A percentile compares a stretch with the other conserved stretches of the same genome.
Evolutionary conservation across 495 filamentous ascomycete species (phyloP).

Genomic region (Sabuloglossum arenarium): DNA sequence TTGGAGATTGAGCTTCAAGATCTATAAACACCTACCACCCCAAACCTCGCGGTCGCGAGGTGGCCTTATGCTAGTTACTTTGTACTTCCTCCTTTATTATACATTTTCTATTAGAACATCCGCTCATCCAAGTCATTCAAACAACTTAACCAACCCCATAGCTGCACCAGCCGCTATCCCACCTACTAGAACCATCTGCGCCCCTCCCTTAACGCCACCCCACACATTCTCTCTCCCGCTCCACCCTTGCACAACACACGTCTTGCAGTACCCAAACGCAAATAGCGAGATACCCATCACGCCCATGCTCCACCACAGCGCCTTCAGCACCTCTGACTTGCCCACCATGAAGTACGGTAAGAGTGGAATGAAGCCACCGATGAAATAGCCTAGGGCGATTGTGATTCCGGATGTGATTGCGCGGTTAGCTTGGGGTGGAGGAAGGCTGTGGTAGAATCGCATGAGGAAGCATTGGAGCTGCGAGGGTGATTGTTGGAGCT

Average conservation of each 20-base stretch:
- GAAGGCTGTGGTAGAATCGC: conserved; percentile 7
- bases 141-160: conserved; percentile 13
- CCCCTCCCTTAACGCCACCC: conserved; percentile 3
- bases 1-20: no score
- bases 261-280: conserved; percentile 6
- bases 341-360: conserved; percentile 7
- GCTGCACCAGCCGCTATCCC: conserved; percentile 6
- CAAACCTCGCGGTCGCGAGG: no score
- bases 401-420: conserved; percentile 4
- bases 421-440: conserved; percentile 4
- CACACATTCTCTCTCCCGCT: neutral
- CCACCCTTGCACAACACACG: conserved; percentile 1
- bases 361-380: conserved; percentile 7
- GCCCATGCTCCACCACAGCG: conserved; percentile 6
- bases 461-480: conserved; percentile 5
- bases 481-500: conserved; percentile 14
- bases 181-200: conserved; percentile 7
- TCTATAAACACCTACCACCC: no score
- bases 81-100: no score
- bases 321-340: neutral
- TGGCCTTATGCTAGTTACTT: no score
- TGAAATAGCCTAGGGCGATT: conserved; percentile 7
- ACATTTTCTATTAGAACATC: no score
- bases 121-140: conserved; percentile 10
- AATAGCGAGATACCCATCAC: conserved; percentile 6